Percentiles rank a stretch among this genome's conserved stretches.
Conservation (phyloP, 768 basidiomycete genomes). For the Collybia nuda region DNA sequence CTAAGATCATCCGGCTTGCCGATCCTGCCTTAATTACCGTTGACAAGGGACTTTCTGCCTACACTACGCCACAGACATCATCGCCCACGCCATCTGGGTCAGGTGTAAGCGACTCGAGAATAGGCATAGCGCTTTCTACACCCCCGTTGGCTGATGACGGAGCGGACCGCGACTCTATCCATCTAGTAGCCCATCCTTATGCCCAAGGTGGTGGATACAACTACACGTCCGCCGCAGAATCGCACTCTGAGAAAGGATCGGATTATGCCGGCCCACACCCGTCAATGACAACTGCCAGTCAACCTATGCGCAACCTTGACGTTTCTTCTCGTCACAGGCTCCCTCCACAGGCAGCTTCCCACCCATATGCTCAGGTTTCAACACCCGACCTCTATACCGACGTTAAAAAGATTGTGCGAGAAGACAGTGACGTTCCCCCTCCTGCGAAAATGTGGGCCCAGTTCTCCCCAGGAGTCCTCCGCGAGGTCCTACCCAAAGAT, state of each 20-base stretch:
- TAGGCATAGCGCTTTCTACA: slow-evolving; percentile 35
- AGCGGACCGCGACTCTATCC: slow-evolving; percentile 27
- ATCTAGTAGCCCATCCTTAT: slow-evolving; percentile 47
- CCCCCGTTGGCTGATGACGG: slow-evolving; percentile 24
- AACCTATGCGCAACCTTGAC: slow-evolving; percentile 17
- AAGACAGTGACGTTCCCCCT: slow-evolving; percentile 39
- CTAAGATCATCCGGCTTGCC: slow-evolving; percentile 39
- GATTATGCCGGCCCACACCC: slow-evolving; percentile 37
- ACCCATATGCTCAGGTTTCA: slow-evolving; percentile 41
- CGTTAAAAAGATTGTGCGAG: slow-evolving; percentile 29
- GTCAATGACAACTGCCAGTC: background rate
- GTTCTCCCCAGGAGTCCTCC: slow-evolving; percentile 40
- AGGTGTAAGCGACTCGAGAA: slow-evolving; percentile 23
- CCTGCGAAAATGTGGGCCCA: slow-evolving; percentile 52
- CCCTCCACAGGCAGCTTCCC: slow-evolving; percentile 36
- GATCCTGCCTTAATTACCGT: slow-evolving; percentile 38
- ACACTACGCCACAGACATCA: slow-evolving; percentile 4
- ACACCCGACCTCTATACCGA: slow-evolving; percentile 34
- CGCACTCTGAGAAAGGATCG: slow-evolving; percentile 10
- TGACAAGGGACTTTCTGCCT: slow-evolving; percentile 17
- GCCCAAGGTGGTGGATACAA: slow-evolving; percentile 40
- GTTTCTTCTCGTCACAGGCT: slow-evolving; percentile 32
- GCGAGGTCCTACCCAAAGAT: slow-evolving; percentile 44
- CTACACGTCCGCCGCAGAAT: slow-evolving; percentile 13
- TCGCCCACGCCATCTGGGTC: slow-evolving; percentile 27